phyloP scores from a whole-genome alignment of 441 rosid genomes.

The Erodium trifolium region DNA sequence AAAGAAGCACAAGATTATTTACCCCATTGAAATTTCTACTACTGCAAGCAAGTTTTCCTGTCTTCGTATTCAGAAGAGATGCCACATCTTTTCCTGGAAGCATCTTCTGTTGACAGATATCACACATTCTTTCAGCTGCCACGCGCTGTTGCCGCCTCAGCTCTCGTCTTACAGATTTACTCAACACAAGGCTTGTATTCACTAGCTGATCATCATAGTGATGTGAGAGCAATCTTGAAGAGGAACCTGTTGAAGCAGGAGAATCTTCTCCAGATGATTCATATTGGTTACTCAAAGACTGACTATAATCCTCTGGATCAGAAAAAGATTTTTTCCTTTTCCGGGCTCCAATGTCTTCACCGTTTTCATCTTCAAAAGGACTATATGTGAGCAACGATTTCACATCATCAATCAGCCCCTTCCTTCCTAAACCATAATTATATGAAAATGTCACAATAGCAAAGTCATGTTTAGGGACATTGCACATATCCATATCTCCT shows the following conservation, averaged over 20 bases:
- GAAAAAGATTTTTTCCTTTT: conserved; percentile 73
- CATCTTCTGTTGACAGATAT: conserved; percentile 85
- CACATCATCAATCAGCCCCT: conserved; percentile 48
- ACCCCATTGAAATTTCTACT: conserved; percentile 79
- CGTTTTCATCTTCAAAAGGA: conserved; percentile 34
- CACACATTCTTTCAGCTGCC: conserved; percentile 82
- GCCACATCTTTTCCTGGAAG: conserved; percentile 85
- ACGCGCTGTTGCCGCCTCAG: conserved; percentile 68
- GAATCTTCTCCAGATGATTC: conserved; percentile 69
- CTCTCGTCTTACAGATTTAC: conserved; percentile 56
- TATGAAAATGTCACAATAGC: conserved; percentile 61
- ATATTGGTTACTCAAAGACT: conserved; percentile 48
- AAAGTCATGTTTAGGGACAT: conserved; percentile 57
- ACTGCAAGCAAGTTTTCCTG: conserved; percentile 70
- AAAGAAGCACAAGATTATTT: conserved; percentile 17
- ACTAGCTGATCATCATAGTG: conserved; percentile 33
- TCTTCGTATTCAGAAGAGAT: conserved; percentile 59
- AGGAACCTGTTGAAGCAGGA: conserved; percentile 34
- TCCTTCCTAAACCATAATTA: conserved; percentile 61
- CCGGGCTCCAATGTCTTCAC: conserved; percentile 18
- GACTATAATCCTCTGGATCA: conserved; percentile 71
- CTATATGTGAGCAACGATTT: conserved; percentile 45
- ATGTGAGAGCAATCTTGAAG: conserved; percentile 37
- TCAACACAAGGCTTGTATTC: conserved; percentile 44
- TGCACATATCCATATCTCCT: conserved; percentile 26